phyloP scores from a whole-genome alignment of 2,329 filamentous ascomycete genomes.

The Colletotrichum viniferum region DNA sequence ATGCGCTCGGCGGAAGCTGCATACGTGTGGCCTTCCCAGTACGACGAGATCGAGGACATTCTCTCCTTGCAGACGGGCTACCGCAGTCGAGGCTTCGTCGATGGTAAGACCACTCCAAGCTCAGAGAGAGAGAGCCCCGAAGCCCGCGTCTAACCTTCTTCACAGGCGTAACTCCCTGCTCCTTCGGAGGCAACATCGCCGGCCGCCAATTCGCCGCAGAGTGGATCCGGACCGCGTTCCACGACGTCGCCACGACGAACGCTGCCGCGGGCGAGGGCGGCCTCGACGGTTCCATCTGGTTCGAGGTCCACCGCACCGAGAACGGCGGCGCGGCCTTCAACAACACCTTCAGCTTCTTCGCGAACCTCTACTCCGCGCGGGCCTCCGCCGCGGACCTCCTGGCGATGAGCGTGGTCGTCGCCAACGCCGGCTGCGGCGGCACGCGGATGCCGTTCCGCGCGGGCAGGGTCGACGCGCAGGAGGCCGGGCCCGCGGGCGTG shows the following conservation, averaged over 20 bases:
- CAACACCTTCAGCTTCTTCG: constrained; percentile 29
- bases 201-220: constrained; percentile 32
- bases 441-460: constrained; percentile 27
- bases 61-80: constrained; percentile 25
- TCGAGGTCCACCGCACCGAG: constrained; percentile 31
- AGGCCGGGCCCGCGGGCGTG: constrained; percentile 28
- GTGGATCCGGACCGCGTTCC: constrained; percentile 36
- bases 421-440: constrained; percentile 27
- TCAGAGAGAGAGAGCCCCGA: neutral
- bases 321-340: constrained; percentile 34
- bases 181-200: constrained; percentile 22
- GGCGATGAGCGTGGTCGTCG: constrained; percentile 32
- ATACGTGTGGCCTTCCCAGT: constrained; percentile 26
- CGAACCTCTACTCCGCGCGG: constrained; percentile 25
- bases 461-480: constrained; percentile 27
- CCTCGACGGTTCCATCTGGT: constrained; percentile 35
- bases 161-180: constrained; percentile 22
- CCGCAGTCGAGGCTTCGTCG: constrained; percentile 23
- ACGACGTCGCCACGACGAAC: constrained; percentile 33
- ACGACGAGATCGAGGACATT: constrained; percentile 26
- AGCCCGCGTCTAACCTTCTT: neutral
- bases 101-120: constrained; percentile 17
- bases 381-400: constrained; percentile 33
- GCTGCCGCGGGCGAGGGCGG: constrained; percentile 29
- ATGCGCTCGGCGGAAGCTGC: neutral